Conservation (phyloP, 176 grass and related monocot genomes). For the Aegilops sharonensis region DNA sequence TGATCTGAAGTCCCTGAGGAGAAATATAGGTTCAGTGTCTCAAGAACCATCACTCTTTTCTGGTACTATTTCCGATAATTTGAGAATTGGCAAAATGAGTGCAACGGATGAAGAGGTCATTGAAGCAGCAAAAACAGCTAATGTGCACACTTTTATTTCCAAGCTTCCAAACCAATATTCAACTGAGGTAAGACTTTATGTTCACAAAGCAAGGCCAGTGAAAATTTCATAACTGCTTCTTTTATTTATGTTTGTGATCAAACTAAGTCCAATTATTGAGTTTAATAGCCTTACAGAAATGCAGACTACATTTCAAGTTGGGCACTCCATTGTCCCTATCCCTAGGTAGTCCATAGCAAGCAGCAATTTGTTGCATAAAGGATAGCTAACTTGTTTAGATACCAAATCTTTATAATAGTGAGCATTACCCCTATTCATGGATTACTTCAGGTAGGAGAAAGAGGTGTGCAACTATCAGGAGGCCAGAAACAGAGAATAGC, state of each 20-base stretch:
- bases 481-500: slow-evolving; percentile 73
- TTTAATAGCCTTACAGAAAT: neutral
- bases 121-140: slow-evolving; percentile 43
- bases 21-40: slow-evolving; percentile 49
- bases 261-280: neutral
- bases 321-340: neutral
- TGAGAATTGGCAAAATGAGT: slow-evolving; percentile 46
- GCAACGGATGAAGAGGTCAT: slow-evolving; percentile 45
- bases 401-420: neutral
- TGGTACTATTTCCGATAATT: slow-evolving; percentile 50
- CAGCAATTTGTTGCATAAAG: slow-evolving; percentile 6
- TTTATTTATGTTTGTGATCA: neutral
- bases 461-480: slow-evolving; percentile 60
- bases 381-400: neutral
- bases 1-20: slow-evolving; percentile 43
- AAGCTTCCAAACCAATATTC: slow-evolving; percentile 51
- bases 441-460: slow-evolving; percentile 54
- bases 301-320: neutral
- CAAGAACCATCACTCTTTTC: slow-evolving; percentile 57
- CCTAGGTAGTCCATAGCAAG: neutral
- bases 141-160: slow-evolving; percentile 52
- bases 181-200: slow-evolving; percentile 48
- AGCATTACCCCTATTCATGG: neutral
- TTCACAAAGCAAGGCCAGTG: neutral
- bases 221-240: neutral